Evolutionary conservation across 2,329 filamentous ascomycete genomes (phyloP).

Genomic region (Epichloe scottii): DNA sequence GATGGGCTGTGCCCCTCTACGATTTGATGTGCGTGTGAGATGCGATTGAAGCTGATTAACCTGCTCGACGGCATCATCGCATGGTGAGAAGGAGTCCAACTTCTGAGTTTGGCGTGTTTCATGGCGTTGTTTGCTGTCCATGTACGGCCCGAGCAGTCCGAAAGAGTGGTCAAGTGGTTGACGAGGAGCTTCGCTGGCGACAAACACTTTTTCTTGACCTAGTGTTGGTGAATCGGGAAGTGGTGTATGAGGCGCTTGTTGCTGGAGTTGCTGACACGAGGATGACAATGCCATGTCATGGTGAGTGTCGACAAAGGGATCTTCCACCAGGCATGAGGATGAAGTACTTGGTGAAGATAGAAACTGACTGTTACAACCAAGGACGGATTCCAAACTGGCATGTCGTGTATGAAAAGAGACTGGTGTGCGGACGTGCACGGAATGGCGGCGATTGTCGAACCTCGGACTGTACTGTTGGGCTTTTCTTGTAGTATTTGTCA

Average conservation of each 20-base stretch:
- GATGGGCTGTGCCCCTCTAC: neutral
- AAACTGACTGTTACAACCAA: neutral
- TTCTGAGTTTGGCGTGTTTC: neutral
- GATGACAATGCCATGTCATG: neutral
- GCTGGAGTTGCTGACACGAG: neutral
- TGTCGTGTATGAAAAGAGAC: neutral
- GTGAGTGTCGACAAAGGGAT: neutral
- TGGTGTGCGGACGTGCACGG: neutral
- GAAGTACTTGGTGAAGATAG: neutral
- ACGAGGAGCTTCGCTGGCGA: neutral
- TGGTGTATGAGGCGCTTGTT: neutral
- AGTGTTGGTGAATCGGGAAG: conserved; percentile 5
- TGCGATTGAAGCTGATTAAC: neutral
- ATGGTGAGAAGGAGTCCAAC: neutral
- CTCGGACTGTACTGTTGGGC: neutral
- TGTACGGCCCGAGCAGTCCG: neutral
- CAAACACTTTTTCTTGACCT: neutral
- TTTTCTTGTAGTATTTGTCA: neutral
- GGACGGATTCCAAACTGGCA: conserved; percentile 1
- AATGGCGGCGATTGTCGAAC: neutral
- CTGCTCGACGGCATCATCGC: neutral
- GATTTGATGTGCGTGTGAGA: neutral
- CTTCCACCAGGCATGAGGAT: neutral
- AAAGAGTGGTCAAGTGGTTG: neutral
- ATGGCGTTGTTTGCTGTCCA: neutral